Evolutionary conservation across 129 eudicot genomes (phyloP).

Genomic region (Helianthus annuus): HanXRQr2.0-SUNRISE NC_035445.2:88379097-88379596

Average conservation of each 20-base stretch:
- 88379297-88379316: neutral
- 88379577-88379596: no score
- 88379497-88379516: neutral
- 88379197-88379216: constrained; percentile 48
- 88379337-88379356: constrained; percentile 10
- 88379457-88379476: constrained; percentile 27
- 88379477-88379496: constrained; percentile 4
- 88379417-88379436: constrained; percentile 16
- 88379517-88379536: no score
- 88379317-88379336: constrained; percentile 19
- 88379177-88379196: constrained; percentile 46
- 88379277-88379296: constrained; percentile 41
- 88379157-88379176: constrained; percentile 44
- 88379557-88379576: no score
- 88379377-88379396: neutral
- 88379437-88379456: constrained; percentile 15
- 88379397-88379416: constrained; percentile 8
- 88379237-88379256: constrained; percentile 32
- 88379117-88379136: constrained; percentile 8
- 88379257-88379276: constrained; percentile 39
- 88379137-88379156: constrained; percentile 19
- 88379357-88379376: constrained; percentile 6
- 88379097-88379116: constrained; percentile 48
- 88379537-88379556: no score
- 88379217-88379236: constrained; percentile 66